These are phyloP conservation scores for Rhizopogon vulgaris DNA, from an alignment of 768 basidiomycete species.

Conservation along the genomic window DNA sequence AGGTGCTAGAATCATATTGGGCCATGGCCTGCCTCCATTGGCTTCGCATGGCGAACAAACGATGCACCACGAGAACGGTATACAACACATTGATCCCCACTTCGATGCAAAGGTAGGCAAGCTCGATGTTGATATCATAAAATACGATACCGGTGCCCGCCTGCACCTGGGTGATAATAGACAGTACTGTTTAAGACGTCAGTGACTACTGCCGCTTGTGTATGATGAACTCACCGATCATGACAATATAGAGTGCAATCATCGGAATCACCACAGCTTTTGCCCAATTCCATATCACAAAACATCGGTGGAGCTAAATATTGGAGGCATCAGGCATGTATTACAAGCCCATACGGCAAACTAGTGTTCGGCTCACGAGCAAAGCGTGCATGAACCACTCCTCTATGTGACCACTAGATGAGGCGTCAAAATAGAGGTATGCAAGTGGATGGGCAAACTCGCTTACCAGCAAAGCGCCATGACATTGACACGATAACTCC, in stretches of 20 bases:
- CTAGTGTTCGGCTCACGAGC: slow-evolving; percentile 10
- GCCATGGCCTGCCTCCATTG: slow-evolving; percentile 10
- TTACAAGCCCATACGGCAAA: not conserved
- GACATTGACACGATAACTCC: slow-evolving; percentile 14
- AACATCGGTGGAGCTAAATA: slow-evolving; percentile 6
- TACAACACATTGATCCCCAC: slow-evolving; percentile 24
- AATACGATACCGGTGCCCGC: slow-evolving; percentile 7
- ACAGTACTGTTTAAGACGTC: slow-evolving; percentile 3
- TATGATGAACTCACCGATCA: slow-evolving; percentile 7
- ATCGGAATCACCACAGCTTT: slow-evolving; percentile 11
- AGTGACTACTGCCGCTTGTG: not conserved
- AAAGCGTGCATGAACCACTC: slow-evolving; percentile 25
- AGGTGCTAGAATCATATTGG: slow-evolving; percentile 12
- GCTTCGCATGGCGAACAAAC: slow-evolving; percentile 19
- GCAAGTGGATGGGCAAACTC: not conserved
- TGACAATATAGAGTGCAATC: slow-evolving; percentile 8
- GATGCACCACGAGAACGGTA: slow-evolving; percentile 24
- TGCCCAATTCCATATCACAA: slow-evolving; percentile 11
- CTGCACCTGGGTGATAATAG: slow-evolving; percentile 10
- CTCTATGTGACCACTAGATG: slow-evolving; percentile 19
- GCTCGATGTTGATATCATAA: slow-evolving; percentile 14
- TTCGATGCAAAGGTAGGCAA: slow-evolving; percentile 25
- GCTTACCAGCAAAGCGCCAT: slow-evolving; percentile 14
- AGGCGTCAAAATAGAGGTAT: not conserved
- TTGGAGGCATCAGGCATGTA: not conserved